Evolutionary conservation across 1,284 basidiomycete species (phyloP), one percentile per base, ranked within the genome.

Genomic region (Rhodotorula sp.): DNA sequence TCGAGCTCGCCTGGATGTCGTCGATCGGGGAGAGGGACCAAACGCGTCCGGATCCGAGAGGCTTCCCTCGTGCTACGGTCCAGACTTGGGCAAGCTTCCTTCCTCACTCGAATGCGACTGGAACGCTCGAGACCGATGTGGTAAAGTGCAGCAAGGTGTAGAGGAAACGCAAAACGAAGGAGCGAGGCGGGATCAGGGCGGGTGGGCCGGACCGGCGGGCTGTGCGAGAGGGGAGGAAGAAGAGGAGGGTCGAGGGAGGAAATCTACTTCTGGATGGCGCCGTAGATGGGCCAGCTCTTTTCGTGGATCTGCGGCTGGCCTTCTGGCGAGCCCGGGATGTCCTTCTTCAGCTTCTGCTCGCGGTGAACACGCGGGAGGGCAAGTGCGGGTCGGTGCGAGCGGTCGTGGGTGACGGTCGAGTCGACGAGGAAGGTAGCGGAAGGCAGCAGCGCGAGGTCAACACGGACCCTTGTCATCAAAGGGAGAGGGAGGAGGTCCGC

Each of bases 221-320:
- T 34, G 34, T 34, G 34, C 34, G 27, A 48, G 23, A 58, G n/a
- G 16, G 21, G n/a, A 25, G 12, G 41, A 10, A 23, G 14, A 19
- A 50, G 41, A 53, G 25, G 42, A n/a, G 27, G 7, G 49, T 44
- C n/a, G 25, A 41, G 21, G 23, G 4, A 48, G 19, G 42, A 41
- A 19, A 10, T 64, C 66, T 78, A 78, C 74, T 78, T 78, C 64
- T 77, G 77, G 61, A 77, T 77, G 44, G 75, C 72, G 27, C 69
- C 70, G 68, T 77, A 78, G 61, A 78, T 73, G 54, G 77, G 72
- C 74, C 75, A 91, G 83, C 89, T 86, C 82, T 94, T 88, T 81
- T 98, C 94, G 82, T 98, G 92, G 80, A 99, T 89, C 74, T 89
- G 94, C 58, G 87, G 86, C 83, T 92, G 86, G 77, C 91, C 93